Evolutionary conservation across 371 early-diverging fungal species (phyloP).

Genomic region (Paramicrosporidium saccamoebae): DNA sequence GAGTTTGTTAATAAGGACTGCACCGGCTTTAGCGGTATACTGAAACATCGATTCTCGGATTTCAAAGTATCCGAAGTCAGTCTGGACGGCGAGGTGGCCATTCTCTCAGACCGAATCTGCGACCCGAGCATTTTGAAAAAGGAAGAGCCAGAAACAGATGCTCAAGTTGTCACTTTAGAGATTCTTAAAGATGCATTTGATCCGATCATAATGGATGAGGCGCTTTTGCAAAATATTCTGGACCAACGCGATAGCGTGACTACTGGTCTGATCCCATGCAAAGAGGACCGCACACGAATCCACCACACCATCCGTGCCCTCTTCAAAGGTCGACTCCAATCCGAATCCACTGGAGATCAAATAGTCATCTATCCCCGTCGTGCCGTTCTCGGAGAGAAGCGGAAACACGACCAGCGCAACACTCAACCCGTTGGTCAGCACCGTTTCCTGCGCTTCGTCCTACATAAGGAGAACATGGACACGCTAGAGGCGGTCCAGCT

Average conservation of each 20-base stretch:
- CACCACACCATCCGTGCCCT: too few species aligned
- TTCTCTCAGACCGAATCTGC: neutral
- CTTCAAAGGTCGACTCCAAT: too few species aligned
- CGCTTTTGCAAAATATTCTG: slow-evolving; percentile 1
- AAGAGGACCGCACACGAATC: too few species aligned
- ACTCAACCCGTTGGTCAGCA: slow-evolving; percentile 8
- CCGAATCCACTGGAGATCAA: too few species aligned
- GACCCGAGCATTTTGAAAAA: too few species aligned
- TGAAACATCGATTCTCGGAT: slow-evolving; percentile 14
- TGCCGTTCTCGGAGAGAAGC: slow-evolving; percentile 3
- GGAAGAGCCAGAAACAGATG: too few species aligned
- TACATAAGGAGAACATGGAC: slow-evolving; percentile 64
- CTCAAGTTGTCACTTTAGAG: too few species aligned
- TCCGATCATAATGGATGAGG: slow-evolving; percentile 2
- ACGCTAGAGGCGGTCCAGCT: slow-evolving; percentile 41
- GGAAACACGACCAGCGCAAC: slow-evolving; percentile 6
- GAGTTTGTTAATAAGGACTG: too few species aligned
- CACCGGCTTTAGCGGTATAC: too few species aligned
- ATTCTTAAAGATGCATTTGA: too few species aligned
- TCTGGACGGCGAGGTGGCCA: slow-evolving; percentile 23
- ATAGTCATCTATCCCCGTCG: neutral
- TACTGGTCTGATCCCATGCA: too few species aligned
- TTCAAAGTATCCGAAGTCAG: slow-evolving; percentile 83
- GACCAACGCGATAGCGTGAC: slow-evolving; percentile 1
- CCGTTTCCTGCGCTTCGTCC: slow-evolving; percentile 24